Percentiles rank a stretch among this genome's conserved stretches.
Evolutionary conservation across 441 rosid species (phyloP).

Genomic region (Pelargonium citronellum): DNA sequence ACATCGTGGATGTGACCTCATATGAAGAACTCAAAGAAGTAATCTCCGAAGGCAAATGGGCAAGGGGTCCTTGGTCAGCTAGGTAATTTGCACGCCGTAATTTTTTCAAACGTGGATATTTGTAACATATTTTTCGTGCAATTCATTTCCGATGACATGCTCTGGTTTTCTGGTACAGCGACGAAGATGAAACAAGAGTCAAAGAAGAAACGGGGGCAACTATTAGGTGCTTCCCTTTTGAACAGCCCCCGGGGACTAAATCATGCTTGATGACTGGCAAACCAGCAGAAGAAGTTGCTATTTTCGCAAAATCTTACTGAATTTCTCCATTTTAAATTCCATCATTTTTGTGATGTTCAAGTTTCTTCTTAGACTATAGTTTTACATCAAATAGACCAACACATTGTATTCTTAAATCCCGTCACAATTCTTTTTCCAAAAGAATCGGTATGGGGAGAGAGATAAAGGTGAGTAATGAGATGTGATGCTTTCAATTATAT

Average conservation of each 20-base stretch:
- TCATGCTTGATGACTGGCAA: conserved; percentile 79
- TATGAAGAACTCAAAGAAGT: conserved; percentile 73
- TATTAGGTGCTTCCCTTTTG: conserved; percentile 82
- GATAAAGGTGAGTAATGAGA: neutral
- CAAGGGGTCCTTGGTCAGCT: conserved; percentile 89
- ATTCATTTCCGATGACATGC: neutral
- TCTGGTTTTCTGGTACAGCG: conserved; percentile 32
- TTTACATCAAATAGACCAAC: neutral
- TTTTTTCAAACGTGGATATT: neutral
- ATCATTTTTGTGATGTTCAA: neutral
- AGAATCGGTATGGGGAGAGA: neutral
- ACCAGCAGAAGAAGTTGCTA: conserved; percentile 74
- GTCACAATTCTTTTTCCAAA: neutral
- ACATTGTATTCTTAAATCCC: neutral
- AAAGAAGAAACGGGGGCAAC: conserved; percentile 97
- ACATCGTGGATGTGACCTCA: conserved; percentile 77
- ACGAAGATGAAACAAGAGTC: conserved; percentile 63
- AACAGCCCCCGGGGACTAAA: conserved; percentile 57
- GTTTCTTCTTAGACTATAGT: neutral
- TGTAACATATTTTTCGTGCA: neutral
- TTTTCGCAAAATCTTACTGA: conserved; percentile 86
- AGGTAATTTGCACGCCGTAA: conserved; percentile 29
- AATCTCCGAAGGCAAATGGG: conserved; percentile 78
- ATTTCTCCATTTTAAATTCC: neutral
- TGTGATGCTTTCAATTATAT: neutral